phyloP scores from a whole-genome alignment of 768 basidiomycete species.

The Lactarius sanguifluus region DNA sequence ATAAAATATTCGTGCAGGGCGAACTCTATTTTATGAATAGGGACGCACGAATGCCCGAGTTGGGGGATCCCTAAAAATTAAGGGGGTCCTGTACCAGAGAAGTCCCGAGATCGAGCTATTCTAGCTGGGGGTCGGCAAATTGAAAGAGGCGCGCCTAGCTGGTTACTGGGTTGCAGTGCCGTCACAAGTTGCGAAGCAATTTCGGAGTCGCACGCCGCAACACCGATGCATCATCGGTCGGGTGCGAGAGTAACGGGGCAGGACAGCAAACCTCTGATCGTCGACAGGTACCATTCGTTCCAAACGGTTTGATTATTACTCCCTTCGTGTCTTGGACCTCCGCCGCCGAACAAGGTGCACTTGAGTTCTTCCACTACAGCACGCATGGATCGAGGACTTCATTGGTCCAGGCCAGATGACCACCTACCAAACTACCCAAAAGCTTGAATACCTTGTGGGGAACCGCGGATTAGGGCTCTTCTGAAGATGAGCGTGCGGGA shows the following conservation, averaged over 20 bases:
- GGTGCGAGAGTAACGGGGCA: not conserved
- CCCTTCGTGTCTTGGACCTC: not conserved
- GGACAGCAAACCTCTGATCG: not conserved
- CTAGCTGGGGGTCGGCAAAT: not conserved
- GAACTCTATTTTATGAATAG: not conserved
- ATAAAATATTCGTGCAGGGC: not conserved
- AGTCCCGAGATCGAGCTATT: not conserved
- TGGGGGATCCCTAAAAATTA: not conserved
- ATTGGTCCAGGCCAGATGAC: not conserved
- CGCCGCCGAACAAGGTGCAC: not conserved
- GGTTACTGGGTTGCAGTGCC: not conserved
- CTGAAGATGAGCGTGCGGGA: not conserved
- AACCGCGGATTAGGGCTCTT: not conserved
- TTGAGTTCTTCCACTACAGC: not conserved
- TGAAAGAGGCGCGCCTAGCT: not conserved
- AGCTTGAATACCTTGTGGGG: not conserved
- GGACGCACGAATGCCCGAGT: not conserved
- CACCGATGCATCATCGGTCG: not conserved
- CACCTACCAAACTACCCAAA: not conserved
- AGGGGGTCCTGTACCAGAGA: not conserved
- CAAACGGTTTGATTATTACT: not conserved
- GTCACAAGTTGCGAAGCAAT: not conserved
- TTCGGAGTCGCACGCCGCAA: slow-evolving; percentile 1
- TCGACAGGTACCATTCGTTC: not conserved
- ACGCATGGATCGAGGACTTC: not conserved